Conservation (phyloP, 805 yeast species). For the Brettanomyces naardenensis region DNA sequence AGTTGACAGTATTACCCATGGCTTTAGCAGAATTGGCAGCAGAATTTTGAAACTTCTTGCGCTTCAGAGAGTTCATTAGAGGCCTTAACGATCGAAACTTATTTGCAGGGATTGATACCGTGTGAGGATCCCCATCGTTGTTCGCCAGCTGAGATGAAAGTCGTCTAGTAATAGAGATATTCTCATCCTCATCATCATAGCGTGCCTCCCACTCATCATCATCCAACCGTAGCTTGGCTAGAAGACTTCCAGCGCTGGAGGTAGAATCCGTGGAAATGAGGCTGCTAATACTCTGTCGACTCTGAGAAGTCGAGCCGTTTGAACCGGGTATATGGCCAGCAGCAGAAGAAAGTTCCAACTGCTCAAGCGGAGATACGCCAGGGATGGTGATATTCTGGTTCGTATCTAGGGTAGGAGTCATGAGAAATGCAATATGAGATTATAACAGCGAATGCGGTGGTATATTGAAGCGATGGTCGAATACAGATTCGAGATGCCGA, state of each 20-base stretch:
- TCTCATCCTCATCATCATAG: background rate
- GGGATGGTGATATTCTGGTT: too few relatives aligned
- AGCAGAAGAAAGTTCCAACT: slow-evolving; percentile 1
- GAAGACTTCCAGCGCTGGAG: slow-evolving; percentile 24
- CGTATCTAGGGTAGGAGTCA: too few relatives aligned
- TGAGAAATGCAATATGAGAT: too few relatives aligned
- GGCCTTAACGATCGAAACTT: slow-evolving; percentile 21
- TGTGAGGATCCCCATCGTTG: background rate
- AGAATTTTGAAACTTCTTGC: slow-evolving; percentile 9
- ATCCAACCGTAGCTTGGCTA: slow-evolving; percentile 25
- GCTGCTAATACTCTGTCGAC: slow-evolving; percentile 2
- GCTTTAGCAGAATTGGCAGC: slow-evolving; percentile 18
- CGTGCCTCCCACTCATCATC: slow-evolving; percentile 23
- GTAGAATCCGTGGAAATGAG: slow-evolving; percentile 19
- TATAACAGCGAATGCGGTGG: too few relatives aligned
- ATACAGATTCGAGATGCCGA: too few relatives aligned
- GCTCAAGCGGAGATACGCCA: slow-evolving; percentile 1
- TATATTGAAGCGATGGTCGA: too few relatives aligned
- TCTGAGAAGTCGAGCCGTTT: too few relatives aligned
- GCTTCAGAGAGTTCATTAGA: slow-evolving; percentile 11
- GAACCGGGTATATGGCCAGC: too few relatives aligned
- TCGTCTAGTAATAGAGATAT: background rate
- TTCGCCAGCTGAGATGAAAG: background rate
- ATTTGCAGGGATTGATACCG: slow-evolving; percentile 3
- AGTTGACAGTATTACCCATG: slow-evolving; percentile 16